Evolutionary conservation across 1,139 yeast species (phyloP), one percentile per base, ranked within the genome.

Genomic region (Pichiaceae sp.): DNA sequence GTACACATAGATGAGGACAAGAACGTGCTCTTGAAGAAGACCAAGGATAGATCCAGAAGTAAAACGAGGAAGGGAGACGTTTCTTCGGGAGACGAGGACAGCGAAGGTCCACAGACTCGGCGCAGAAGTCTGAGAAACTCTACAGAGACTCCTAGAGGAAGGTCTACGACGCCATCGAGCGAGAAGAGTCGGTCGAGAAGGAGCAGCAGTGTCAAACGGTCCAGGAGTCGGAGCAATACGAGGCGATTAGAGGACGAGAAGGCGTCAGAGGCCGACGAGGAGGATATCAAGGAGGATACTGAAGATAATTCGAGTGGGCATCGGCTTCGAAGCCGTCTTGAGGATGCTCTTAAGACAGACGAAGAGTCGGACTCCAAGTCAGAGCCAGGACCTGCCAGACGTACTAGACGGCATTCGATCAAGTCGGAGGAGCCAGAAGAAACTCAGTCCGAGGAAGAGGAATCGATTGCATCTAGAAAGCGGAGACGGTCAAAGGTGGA

Each of bases 281-380:
- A 33, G 2, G 38, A 32, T 3, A 35, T 39, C 17, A 32, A 29
- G 23, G 42, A 35, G n/a, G 37, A 31, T 17, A 33, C 31, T 3
- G 20, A 36, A 12, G 24, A 31, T 15, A 28, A 21, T 7, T 21
- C 24, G 7, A 21, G 24, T 21, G 7, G 34, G 38, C 9, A 37
- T 34, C 14, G 46, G 36, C 15, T 35, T 34, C n/a, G 33, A 35
- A 12, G 14, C 12, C 35, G 7, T 31, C 16, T 2, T 31, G 24
- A 17, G 21, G 35, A 23, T 15, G 12, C 2, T n/a, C 15, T 16
- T 11, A 15, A 15, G 16, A 23, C 29, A 11, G n/a, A n/a, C n/a
- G 24, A 21, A 21, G 24, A 21, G 24, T 21, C 24, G 11, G 24
- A 21, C 7, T 21, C 24, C 24, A n/a, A n/a, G n/a, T 7, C 9